Evolutionary conservation across 2,329 filamentous ascomycete species (phyloP), one percentile per base, ranked within the genome.

Genomic region (Hymenoscyphus salicellus): DNA sequence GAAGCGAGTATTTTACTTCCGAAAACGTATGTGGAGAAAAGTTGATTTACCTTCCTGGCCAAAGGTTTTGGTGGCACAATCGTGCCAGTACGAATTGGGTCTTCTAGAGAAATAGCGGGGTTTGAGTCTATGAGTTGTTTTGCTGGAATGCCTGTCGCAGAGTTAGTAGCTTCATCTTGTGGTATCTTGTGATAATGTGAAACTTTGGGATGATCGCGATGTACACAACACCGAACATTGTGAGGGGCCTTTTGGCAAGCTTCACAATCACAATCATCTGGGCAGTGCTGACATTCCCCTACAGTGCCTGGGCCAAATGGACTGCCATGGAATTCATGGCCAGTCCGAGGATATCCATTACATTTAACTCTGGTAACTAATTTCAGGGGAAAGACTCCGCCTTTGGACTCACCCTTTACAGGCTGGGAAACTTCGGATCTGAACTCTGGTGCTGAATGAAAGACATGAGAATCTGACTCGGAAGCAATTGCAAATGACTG

Each of bases 201-300:
- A 66, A 69, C 65, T 16, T 66, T 55, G n/a, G 65, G 56, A 52
- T 73, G 71, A 55, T 69, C 66, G 17, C 60, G 49, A 59, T 73
- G 68, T 10, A 66, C 60, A 30, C 70, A 73, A 49, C 72, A 73
- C 56, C 72, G 43, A n/a, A 73, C 70, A 59, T 56, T 69, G 49
- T 73, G 71, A 56, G 68, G 57, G 2, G 71, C 71, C 32, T 62
- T 69, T 63, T 68, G 69, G 41, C 71, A 73, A 10, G 72, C 67
- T 32, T 33, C 58, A 61, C 70, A 73, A 17, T 67, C 65, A 46
- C 70, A 74, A 58, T 73, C 72, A 56, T 74, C 69, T 30, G 70
- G 65, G 43, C 71, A 74, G 55, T 74, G 72, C 58, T 74, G 72
- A 28, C 72, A 74, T 58, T 69, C 65, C 30, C 72, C 72, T 55